Evolutionary conservation across 75 land plant genomes (phyloP).

Genomic region (Larix kaempferi): DNA sequence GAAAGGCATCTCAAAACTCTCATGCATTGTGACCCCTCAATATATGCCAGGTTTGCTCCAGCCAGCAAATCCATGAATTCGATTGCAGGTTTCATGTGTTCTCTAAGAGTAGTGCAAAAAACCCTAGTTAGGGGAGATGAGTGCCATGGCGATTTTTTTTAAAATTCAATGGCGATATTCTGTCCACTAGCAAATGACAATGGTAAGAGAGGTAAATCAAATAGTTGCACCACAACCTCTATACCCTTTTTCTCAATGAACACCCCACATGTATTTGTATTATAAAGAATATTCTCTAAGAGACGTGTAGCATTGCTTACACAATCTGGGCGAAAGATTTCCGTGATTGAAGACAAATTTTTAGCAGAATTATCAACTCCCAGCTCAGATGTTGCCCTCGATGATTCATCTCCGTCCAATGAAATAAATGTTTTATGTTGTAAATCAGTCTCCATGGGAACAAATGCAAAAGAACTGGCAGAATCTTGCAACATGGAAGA

Average conservation of each 20-base stretch:
- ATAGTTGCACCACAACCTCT: slow-evolving; percentile 78
- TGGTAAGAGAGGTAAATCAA: slow-evolving; percentile 68
- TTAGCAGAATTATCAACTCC: slow-evolving; percentile 34
- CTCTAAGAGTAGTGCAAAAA: slow-evolving; percentile 68
- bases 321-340: slow-evolving; percentile 70
- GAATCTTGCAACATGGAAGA: slow-evolving; percentile 25
- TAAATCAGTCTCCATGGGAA: slow-evolving; percentile 86
- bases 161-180: slow-evolving; percentile 75
- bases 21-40: slow-evolving; percentile 33
- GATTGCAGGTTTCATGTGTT: slow-evolving; percentile 63
- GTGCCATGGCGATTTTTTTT: slow-evolving; percentile 84
- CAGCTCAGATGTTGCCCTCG: slow-evolving; percentile 32
- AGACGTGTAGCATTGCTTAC: slow-evolving; percentile 78
- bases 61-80: slow-evolving; percentile 40
- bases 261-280: slow-evolving; percentile 79
- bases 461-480: slow-evolving; percentile 26
- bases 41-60: slow-evolving; percentile 41
- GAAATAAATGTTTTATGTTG: slow-evolving; percentile 38
- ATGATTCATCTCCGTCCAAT: slow-evolving; percentile 22
- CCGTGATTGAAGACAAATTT: slow-evolving; percentile 22
- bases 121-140: slow-evolving; percentile 68
- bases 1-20: slow-evolving; percentile 60
- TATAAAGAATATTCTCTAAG: slow-evolving; percentile 83
- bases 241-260: slow-evolving; percentile 95
- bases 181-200: slow-evolving; percentile 72